Conservation (phyloP, 2,329 filamentous ascomycete species). For the Cercospora janseana region DNA sequence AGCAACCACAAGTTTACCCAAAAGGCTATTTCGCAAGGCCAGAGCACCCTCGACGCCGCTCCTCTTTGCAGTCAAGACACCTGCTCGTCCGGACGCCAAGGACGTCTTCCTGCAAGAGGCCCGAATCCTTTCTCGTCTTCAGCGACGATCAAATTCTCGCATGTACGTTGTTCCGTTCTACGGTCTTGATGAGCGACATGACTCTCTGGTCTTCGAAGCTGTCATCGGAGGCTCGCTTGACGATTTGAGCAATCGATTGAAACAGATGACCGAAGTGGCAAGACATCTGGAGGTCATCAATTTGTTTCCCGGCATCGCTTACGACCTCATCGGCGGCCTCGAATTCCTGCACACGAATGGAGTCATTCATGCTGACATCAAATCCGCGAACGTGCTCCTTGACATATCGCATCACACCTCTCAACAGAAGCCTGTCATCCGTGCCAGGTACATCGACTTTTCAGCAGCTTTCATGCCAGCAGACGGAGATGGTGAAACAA, state of each 20-base stretch:
- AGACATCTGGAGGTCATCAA: slow-evolving; percentile 40
- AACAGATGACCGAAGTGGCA: slow-evolving; percentile 35
- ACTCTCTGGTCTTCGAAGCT: slow-evolving; percentile 37
- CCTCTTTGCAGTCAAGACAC: slow-evolving; percentile 38
- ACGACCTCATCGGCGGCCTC: slow-evolving; percentile 43
- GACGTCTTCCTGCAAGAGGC: slow-evolving; percentile 39
- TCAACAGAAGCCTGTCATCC: slow-evolving; percentile 26
- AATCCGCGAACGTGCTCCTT: slow-evolving; percentile 49
- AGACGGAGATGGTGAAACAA: slow-evolving; percentile 25
- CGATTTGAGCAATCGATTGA: slow-evolving; percentile 30
- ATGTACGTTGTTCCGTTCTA: slow-evolving; percentile 37
- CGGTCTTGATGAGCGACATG: slow-evolving; percentile 35
- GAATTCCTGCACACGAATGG: slow-evolving; percentile 43
- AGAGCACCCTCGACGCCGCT: slow-evolving; percentile 18
- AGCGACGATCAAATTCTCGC: slow-evolving; percentile 23
- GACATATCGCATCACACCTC: slow-evolving; percentile 28
- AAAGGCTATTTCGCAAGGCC: slow-evolving; percentile 19
- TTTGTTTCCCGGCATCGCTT: slow-evolving; percentile 43
- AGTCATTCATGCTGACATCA: slow-evolving; percentile 49
- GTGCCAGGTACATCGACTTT: slow-evolving; percentile 45
- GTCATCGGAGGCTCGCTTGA: slow-evolving; percentile 36
- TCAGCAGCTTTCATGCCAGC: slow-evolving; percentile 40
- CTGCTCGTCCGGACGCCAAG: slow-evolving; percentile 35
- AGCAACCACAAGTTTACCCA: slow-evolving; percentile 20
- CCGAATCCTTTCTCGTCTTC: slow-evolving; percentile 35